A percentile compares a stretch with the other conserved stretches of the same genome.
phyloP scores from a whole-genome alignment of 441 rosid species.

The Pelargonium citronellum region DNA sequence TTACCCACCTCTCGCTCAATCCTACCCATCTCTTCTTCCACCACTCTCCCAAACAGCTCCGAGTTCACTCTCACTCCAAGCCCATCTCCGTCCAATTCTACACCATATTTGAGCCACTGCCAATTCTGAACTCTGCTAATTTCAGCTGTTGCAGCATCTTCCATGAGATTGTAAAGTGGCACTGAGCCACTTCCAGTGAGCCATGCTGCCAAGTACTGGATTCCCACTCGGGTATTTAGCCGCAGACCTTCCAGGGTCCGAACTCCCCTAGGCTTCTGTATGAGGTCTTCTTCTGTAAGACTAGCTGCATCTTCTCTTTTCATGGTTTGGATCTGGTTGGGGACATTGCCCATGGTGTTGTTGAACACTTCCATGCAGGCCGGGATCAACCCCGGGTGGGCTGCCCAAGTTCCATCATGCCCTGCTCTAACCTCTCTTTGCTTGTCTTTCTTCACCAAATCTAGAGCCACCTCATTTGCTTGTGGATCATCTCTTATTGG shows the following conservation, averaged over 20 bases:
- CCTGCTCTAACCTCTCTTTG: conserved; percentile 77
- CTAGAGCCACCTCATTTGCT: conserved; percentile 78
- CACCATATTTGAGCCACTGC: conserved; percentile 85
- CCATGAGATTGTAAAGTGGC: conserved; percentile 92
- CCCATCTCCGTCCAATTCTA: conserved; percentile 69
- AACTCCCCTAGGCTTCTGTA: conserved; percentile 66
- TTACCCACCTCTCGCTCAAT: conserved; percentile 80
- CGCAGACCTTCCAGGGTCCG: conserved; percentile 78
- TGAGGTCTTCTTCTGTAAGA: conserved; percentile 67
- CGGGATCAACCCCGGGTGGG: conserved; percentile 89
- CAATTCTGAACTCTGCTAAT: conserved; percentile 89
- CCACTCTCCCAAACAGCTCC: conserved; percentile 68
- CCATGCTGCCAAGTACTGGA: conserved; percentile 89
- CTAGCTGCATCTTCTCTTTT: conserved; percentile 58
- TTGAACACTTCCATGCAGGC: conserved; percentile 62
- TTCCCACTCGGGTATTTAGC: conserved; percentile 81
- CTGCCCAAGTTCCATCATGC: conserved; percentile 97
- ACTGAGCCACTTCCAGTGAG: conserved; percentile 79
- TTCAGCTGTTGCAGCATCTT: conserved; percentile 92
- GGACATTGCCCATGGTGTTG: conserved; percentile 52
- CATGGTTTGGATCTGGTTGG: conserved; percentile 55
- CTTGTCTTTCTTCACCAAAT: conserved; percentile 78
- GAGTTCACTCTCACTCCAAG: conserved; percentile 55
- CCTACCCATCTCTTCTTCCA: conserved; percentile 77
- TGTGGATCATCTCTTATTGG: conserved; percentile 70